Base-by-base conservation (phyloP, 2,329 filamentous ascomycete species). In the Colletotrichum echinochloae region DNA sequence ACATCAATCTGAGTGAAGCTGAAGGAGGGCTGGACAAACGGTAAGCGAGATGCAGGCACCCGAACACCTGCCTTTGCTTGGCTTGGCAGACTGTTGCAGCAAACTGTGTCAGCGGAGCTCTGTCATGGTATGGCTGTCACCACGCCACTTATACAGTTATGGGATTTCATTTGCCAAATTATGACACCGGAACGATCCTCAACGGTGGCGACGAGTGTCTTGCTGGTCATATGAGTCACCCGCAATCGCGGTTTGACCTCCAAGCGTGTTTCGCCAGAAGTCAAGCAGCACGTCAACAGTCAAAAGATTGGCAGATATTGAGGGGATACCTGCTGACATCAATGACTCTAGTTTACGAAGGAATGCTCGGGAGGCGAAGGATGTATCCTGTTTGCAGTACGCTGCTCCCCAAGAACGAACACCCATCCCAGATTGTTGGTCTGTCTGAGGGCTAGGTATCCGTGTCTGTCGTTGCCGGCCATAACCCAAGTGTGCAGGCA, bases 41-140 rank as follows among this genome's bases (percentile, higher is more conserved):
- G 20, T 33, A 54, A n/a, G 26, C 60, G 48, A 55, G 33, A 41
- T 23, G 60, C 60, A 44, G 60, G 60, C 44, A 46, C 60, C 60
- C 60, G 26, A 18, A 16, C 23, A 37, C 57, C 28, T 33, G 18
- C 8, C 28, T 52, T 30, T 14, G 3, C 35, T 33, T 60, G 3
- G 5, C 20, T 46, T 46, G 3, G 18, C 41, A 39, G 11, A 39
- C 11, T 26, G 16, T 8, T 5, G 7, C 28, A 33, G 26, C 23
- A n/a, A 26, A 30, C 18, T 18, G 2, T 33, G 5, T 33, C 49
- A 20, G 28, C 18, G 16, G 28, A 2, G 1, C 9, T 33, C 28
- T 54, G 11, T 11, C 18, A 20, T 7, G 9, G 44, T 23, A n/a
- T 11, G 49, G 3, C 16, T 33, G 28, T 54, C 12, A 16, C 14